Base-by-base conservation (phyloP, 2,329 filamentous ascomycete genomes). In the Albophoma yamanashiensis region DNA sequence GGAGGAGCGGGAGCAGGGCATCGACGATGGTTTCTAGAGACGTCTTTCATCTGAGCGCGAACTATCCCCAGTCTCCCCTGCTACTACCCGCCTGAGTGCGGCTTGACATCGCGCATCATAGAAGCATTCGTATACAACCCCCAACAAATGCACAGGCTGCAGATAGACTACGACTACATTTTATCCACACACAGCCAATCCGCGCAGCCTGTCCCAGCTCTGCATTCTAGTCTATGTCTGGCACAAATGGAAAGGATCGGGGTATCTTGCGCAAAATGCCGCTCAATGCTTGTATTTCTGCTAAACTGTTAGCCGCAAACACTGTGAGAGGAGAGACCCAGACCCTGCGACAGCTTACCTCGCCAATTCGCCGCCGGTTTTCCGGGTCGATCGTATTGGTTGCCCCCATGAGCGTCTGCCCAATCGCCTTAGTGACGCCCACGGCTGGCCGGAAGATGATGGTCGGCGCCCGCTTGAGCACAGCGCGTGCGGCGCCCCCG, bases 391-490 rank as follows among this genome's bases (percentile, higher is more conserved):
- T 79, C 55, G 89, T 86, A 73, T 99, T 99, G 0, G 91, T 95
- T 17, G 92, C 93, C 6, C 95, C 94, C 76, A 97, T 81, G 61
- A 99, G 77, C 43, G 93, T 91, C 77, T 95, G 90, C 11, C 92
- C 91, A 57, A 96, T 86, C 0, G 88, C 93, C 73, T 93, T 93
- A 42, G 88, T 91, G 9, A 92, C 91, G 0, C 93, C 95, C 67
- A 97, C 91, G 4, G 92, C 91, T 9, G 94, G 94, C 59, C 92
- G 80, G 66, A 99, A 84, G 58, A 99, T 89, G 25, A 97, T 91
- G 0, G 92, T 97, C n/a, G 94, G 94, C 38, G 92, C 92, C 66
- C 90, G 85, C 71, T 83, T 88, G 62, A 88, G 81, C 22, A 99
- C 86, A 1, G 89, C 92, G 68, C 79, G 86, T 17, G 91, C 91